These are phyloP conservation scores for Nicotiana knightiana DNA, from an alignment of 257 asterid species.

Conservation along the genomic window DNA sequence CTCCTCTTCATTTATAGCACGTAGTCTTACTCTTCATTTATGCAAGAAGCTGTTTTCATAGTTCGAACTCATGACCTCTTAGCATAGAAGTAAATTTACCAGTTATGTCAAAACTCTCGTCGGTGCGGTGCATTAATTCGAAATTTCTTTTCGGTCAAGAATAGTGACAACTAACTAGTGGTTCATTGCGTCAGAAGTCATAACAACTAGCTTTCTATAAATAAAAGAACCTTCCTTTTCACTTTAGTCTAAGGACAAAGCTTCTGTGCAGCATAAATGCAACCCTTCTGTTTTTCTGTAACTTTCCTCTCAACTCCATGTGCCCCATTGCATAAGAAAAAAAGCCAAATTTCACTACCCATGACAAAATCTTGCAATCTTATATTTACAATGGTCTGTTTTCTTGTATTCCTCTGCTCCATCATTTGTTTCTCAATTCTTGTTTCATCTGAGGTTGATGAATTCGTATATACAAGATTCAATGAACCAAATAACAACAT, in stretches of 20 bases:
- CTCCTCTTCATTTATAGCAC: no score
- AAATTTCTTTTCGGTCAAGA: background rate
- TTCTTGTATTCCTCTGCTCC: background rate
- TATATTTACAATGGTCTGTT: background rate
- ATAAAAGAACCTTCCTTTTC: background rate
- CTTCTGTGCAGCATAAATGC: background rate
- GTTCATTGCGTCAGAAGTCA: background rate
- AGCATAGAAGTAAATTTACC: no score
- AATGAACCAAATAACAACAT: background rate
- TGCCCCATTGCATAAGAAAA: background rate
- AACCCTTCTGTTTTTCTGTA: background rate
- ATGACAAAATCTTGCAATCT: background rate
- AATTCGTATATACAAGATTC: slow-evolving; percentile 10
- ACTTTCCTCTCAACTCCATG: background rate
- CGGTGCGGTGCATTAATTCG: background rate
- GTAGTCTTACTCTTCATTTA: no score
- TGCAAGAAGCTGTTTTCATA: no score
- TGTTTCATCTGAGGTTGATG: background rate
- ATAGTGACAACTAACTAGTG: background rate
- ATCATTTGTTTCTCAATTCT: background rate
- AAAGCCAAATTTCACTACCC: background rate
- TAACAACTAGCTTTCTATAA: background rate
- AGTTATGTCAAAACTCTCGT: no score
- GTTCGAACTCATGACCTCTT: no score
- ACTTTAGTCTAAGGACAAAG: background rate